These are phyloP conservation scores for Glarea lozoyensis DNA, from an alignment of 495 filamentous ascomycete species.

Conservation along the genomic window DNA sequence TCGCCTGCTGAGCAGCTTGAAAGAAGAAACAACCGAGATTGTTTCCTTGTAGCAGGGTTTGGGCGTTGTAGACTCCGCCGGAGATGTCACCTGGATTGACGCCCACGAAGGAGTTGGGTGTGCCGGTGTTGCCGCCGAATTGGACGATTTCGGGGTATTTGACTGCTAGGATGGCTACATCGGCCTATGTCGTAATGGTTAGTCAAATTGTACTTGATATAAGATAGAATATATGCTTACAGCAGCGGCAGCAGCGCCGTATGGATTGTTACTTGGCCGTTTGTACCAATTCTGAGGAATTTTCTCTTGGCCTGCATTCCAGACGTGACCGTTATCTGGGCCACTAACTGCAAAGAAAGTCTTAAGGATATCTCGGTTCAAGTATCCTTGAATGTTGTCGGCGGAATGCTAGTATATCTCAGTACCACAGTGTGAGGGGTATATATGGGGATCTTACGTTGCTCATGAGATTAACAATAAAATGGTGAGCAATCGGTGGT, in stretches of 20 bases:
- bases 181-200: conserved; percentile 4
- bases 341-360: conserved; percentile 8
- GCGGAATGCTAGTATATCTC: no score
- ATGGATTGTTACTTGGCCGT: conserved; percentile 5
- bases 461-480: conserved; percentile 3
- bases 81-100: conserved; percentile 39
- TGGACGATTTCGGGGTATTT: conserved; percentile 22
- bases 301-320: conserved; percentile 2
- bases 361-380: conserved; percentile 9
- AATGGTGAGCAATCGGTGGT: conserved; percentile 5
- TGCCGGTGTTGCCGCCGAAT: conserved; percentile 48
- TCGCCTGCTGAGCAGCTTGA: conserved; percentile 5
- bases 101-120: conserved; percentile 45
- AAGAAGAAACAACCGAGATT: conserved; percentile 40
- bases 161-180: conserved; percentile 24
- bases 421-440: no score
- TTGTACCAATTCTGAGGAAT: conserved; percentile 12
- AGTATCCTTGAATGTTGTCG: conserved; percentile 3
- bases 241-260: background rate
- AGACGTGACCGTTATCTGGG: conserved; percentile 6
- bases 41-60: conserved; percentile 33
- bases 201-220: no score
- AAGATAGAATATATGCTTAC: background rate
- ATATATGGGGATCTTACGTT: no score
- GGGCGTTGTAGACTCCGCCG: conserved; percentile 35